These are phyloP conservation scores for Malus hybrid DNA, from an alignment of 331 rosid species.

Conservation along the genomic window DNA sequence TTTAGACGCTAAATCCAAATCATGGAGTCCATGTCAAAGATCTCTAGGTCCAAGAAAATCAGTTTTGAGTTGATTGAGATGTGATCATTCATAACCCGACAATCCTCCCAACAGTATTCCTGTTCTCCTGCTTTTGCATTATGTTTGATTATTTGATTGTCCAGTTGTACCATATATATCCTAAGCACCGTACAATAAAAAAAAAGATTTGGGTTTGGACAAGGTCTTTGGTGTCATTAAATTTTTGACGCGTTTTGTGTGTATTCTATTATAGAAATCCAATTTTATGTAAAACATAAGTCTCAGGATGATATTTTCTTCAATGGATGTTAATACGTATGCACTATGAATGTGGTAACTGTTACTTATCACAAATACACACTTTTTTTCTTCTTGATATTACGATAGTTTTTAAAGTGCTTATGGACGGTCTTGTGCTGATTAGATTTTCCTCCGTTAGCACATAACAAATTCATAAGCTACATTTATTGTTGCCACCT, in stretches of 20 bases:
- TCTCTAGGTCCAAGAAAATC: background rate
- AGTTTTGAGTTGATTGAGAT: background rate
- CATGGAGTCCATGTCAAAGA: constrained; percentile 11
- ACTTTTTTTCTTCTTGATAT: background rate
- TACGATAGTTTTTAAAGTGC: background rate
- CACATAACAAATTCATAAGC: constrained; percentile 30
- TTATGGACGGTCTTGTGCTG: constrained; percentile 37
- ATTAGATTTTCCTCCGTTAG: constrained; percentile 13
- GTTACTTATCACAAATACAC: background rate
- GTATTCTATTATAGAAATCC: background rate
- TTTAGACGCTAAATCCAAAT: background rate
- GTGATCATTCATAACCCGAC: background rate
- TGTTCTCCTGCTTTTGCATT: background rate
- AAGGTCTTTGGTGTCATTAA: no score
- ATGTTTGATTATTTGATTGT: background rate
- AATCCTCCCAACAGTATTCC: background rate
- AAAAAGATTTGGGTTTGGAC: no score
- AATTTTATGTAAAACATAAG: no score
- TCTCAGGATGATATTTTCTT: background rate
- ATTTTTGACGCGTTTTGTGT: background rate
- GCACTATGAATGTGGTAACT: background rate
- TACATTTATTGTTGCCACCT: constrained; percentile 22
- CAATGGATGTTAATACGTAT: background rate
- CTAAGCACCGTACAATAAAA: no score
- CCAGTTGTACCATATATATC: background rate